Conservation (phyloP, 176 grass and related monocot genomes). For the Poa pratensis region DNA sequence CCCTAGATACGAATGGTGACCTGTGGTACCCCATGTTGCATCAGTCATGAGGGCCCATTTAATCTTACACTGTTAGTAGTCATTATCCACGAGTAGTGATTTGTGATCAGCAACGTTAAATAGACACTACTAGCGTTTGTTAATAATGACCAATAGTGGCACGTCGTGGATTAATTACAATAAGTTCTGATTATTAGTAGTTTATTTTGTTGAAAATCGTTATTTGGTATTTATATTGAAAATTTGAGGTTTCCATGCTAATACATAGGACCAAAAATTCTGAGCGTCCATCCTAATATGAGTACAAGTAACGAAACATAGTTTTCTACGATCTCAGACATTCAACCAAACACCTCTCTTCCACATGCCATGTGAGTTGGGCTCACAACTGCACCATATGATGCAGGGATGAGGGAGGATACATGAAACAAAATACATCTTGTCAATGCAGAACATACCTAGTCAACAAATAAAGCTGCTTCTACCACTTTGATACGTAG, state of each 20-base stretch:
- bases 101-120: background rate
- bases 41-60: background rate
- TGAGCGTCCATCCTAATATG: background rate
- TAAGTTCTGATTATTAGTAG: background rate
- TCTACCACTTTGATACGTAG: slow-evolving; percentile 32
- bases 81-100: slow-evolving; percentile 9
- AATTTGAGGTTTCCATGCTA: slow-evolving; percentile 3
- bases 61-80: background rate
- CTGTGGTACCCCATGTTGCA: background rate
- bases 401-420: slow-evolving; percentile 16
- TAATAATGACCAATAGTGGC: background rate
- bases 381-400: slow-evolving; percentile 5
- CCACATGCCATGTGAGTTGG: background rate
- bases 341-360: background rate
- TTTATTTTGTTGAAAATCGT: slow-evolving; percentile 21
- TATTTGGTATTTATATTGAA: slow-evolving; percentile 15
- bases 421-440: slow-evolving; percentile 11
- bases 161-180: slow-evolving; percentile 7
- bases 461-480: slow-evolving; percentile 24
- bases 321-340: background rate
- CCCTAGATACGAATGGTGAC: background rate
- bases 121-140: background rate
- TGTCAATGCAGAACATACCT: slow-evolving; percentile 14
- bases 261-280: background rate
- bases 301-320: background rate